Conservation (phyloP, 345 rosid genomes). For the Tarenaya hassleriana region DNA sequence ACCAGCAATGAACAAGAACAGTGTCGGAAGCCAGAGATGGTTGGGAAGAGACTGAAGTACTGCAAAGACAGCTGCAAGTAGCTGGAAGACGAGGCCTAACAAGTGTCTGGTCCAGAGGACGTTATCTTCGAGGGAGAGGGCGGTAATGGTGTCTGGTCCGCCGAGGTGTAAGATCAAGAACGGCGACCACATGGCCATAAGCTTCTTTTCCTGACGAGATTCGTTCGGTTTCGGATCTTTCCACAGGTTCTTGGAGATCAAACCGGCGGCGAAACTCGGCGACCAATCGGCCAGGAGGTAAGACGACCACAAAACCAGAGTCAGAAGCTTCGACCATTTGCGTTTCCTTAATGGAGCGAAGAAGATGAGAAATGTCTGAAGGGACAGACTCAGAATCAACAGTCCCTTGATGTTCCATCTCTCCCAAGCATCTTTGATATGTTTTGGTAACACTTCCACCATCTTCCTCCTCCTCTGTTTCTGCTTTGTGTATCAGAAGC, state of each 20-base stretch:
- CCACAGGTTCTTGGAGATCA: constrained; percentile 45
- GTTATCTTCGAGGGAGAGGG: constrained; percentile 60
- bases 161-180: constrained; percentile 61
- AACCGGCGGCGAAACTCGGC: constrained; percentile 50
- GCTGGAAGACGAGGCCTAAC: constrained; percentile 41
- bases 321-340: constrained; percentile 28
- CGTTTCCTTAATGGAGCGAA: constrained; percentile 47
- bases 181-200: constrained; percentile 67
- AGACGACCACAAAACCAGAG: constrained; percentile 43
- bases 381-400: constrained; percentile 44
- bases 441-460: constrained; percentile 32
- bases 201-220: constrained; percentile 23
- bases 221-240: neutral
- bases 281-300: constrained; percentile 60
- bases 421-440: constrained; percentile 34
- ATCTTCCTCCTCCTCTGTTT: constrained; percentile 16
- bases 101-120: constrained; percentile 61
- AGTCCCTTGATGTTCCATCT: constrained; percentile 53
- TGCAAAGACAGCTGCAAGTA: constrained; percentile 36
- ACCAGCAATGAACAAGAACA: constrained; percentile 47
- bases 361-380: constrained; percentile 47
- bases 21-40: constrained; percentile 27
- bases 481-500: too few relatives aligned
- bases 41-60: constrained; percentile 34
- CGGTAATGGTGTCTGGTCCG: constrained; percentile 65